Evolutionary conservation across 345 rosid species (phyloP).

Genomic region (Rhodamnia argentea): DNA sequence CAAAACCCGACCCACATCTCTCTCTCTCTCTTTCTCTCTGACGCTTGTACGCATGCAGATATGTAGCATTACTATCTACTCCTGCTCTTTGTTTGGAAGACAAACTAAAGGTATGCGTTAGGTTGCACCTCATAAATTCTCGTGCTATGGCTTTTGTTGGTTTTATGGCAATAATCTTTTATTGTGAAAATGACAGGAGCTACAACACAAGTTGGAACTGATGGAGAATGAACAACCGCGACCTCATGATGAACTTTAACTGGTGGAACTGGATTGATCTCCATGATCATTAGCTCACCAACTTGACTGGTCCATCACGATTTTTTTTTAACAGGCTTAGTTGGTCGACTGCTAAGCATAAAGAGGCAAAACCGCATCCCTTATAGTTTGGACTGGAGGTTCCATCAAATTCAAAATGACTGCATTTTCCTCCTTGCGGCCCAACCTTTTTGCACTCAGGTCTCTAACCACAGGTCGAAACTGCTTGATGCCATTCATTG

Average conservation of each 20-base stretch:
- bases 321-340: background rate
- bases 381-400: background rate
- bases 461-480: too few species aligned
- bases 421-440: too few species aligned
- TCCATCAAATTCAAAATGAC: too few species aligned
- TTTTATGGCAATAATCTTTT: background rate
- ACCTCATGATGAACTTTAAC: constrained; percentile 66
- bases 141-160: background rate
- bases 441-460: too few species aligned
- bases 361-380: background rate
- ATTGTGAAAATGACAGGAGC: constrained; percentile 31
- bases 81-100: constrained; percentile 52
- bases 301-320: background rate
- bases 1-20: background rate
- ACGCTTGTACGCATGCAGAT: constrained; percentile 21
- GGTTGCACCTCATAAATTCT: background rate
- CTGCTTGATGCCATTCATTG: too few species aligned
- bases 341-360: background rate
- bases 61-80: constrained; percentile 48
- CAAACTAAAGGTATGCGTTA: constrained; percentile 50
- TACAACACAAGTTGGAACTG: constrained; percentile 56
- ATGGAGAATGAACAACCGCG: constrained; percentile 53
- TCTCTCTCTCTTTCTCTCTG: background rate
- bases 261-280: background rate
- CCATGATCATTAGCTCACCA: background rate